phyloP scores from a whole-genome alignment of 345 rosid genomes.

The Hibiscus syriacus region DNA sequence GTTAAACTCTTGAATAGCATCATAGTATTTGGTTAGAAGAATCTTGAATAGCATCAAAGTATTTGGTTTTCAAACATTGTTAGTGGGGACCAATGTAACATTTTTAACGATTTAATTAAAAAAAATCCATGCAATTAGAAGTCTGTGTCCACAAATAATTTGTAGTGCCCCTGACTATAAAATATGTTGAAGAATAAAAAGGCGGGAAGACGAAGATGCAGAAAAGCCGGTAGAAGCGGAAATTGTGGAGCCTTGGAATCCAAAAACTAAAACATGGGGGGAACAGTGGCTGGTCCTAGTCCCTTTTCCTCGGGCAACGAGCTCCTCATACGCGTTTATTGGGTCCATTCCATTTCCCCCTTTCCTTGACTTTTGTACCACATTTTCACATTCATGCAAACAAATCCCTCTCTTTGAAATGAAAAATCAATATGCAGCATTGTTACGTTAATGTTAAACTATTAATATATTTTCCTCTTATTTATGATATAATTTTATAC shows the following conservation, averaged over 20 bases:
- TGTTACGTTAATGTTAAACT: too few relatives aligned
- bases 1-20: too few relatives aligned
- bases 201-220: background rate
- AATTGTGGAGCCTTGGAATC: slow-evolving; percentile 1
- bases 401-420: background rate
- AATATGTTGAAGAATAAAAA: background rate
- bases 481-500: too few relatives aligned
- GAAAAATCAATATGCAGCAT: background rate
- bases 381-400: background rate
- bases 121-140: too few relatives aligned
- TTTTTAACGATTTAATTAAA: too few relatives aligned
- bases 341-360: background rate
- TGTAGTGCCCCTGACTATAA: too few relatives aligned
- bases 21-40: too few relatives aligned
- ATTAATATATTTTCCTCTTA: too few relatives aligned
- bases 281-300: background rate
- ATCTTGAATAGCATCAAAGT: too few relatives aligned
- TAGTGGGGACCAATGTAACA: too few relatives aligned
- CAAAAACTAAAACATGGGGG: background rate
- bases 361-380: background rate
- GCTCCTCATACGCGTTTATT: slow-evolving; percentile 5
- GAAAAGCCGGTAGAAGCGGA: background rate
- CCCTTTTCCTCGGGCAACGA: slow-evolving; percentile 11
- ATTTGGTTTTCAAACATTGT: too few relatives aligned
- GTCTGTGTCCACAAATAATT: too few relatives aligned